Evolutionary conservation across 768 basidiomycete genomes (phyloP).

Genomic region (Ramaria sp.): DNA sequence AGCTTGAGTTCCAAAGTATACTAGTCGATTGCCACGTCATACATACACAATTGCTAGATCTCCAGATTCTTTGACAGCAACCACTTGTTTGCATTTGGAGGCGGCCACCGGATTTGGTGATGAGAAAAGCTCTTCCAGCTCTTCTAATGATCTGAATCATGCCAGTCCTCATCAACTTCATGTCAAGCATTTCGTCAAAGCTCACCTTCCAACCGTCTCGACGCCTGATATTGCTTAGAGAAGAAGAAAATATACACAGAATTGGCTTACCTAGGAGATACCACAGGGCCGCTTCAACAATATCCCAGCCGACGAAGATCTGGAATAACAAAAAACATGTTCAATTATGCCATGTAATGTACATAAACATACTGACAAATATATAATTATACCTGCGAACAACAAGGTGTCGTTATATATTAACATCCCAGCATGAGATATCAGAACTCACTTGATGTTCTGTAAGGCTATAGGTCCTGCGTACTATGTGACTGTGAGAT

Average conservation of each 20-base stretch:
- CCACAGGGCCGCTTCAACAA: constrained; percentile 16
- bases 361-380: constrained; percentile 11
- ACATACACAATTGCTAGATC: constrained; percentile 9
- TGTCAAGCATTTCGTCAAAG: background rate
- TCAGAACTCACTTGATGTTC: constrained; percentile 20
- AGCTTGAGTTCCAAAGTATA: too few relatives aligned
- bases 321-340: background rate
- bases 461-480: constrained; percentile 34
- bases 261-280: constrained; percentile 14
- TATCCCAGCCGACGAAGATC: constrained; percentile 20
- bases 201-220: constrained; percentile 17
- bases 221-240: constrained; percentile 4
- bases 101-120: constrained; percentile 21
- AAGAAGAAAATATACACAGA: background rate
- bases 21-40: background rate
- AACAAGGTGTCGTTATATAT: background rate
- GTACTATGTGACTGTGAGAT: constrained; percentile 18
- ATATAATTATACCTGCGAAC: constrained; percentile 19
- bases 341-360: background rate
- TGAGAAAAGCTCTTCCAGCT: constrained; percentile 25
- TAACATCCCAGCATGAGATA: background rate
- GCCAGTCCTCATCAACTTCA: background rate
- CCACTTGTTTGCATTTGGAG: constrained; percentile 17
- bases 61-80: constrained; percentile 17
- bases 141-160: constrained; percentile 17